Base-by-base conservation (phyloP, 352 stramenopile species). In the Pythium phragmiticola region DNA sequence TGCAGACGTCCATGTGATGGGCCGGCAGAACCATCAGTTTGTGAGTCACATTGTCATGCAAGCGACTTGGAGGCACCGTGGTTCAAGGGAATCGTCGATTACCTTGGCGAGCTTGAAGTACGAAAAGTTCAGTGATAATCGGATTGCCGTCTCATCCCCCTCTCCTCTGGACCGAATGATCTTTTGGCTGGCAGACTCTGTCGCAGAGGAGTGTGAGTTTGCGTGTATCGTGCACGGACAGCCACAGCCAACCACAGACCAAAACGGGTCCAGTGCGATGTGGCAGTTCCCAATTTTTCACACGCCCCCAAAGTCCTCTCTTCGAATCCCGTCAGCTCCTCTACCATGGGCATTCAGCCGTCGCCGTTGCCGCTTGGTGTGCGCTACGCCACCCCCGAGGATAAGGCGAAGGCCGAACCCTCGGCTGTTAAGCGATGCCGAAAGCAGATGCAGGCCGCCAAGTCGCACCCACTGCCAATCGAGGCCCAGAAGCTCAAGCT, bases 401-500 rank as follows among this genome's bases (percentile, higher is more conserved):
- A 69, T 53, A 55, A 64, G 23, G 66, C 53, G 7, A 68, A 70
- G 46, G 68, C 67, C 65, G 74, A 82, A 52, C 56, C 77, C 37
- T 61, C 45, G 33, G 69, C 56, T n/a, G 65, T 68, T 49, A 73
- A 77, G 51, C 71, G 72, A 52, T 77, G 73, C 57, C 65, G 74
- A 56, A 73, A 72, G 48, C 21, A 82, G 63, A 60, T 74, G 37
- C 65, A 73, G 46, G 68, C 61, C 30, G 61, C 63, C 34, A 66
- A 68, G 65, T 55, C 48, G 0, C 66, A 65, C 37, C 67, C 67
- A 30, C 57, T 89, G 54, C 76, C 77, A 21, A 53, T 71, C 1
- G 75, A 87, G 46, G 77, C 75, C 0, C 75, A 84, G 66, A 60
- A 77, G 50, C 72, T 89, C 69, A 89, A 89, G 70, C 66, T 74